phyloP scores from a whole-genome alignment of 2,329 filamentous ascomycete species.

The Colletotrichum paranaense region DNA sequence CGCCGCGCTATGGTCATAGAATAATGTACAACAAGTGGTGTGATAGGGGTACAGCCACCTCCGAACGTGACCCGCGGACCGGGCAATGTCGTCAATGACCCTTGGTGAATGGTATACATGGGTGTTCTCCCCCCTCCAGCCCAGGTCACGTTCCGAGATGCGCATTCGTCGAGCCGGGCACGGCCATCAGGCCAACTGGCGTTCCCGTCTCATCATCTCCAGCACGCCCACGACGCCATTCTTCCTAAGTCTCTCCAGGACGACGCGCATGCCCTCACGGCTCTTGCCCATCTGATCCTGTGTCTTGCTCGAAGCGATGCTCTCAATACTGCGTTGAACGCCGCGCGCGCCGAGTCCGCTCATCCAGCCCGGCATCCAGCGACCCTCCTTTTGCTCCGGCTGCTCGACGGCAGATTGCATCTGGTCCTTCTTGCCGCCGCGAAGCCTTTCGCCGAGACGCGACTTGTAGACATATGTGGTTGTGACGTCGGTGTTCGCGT shows the following conservation, averaged over 20 bases:
- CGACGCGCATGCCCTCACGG: slow-evolving; percentile 84
- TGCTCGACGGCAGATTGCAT: slow-evolving; percentile 51
- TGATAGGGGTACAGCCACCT: slow-evolving; percentile 9
- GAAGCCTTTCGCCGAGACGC: slow-evolving; percentile 75
- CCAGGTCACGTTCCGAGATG: slow-evolving; percentile 21
- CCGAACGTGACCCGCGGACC: slow-evolving; percentile 12
- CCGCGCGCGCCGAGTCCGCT: slow-evolving; percentile 73
- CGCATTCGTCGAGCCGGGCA: neutral
- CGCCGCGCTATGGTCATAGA: slow-evolving; percentile 49
- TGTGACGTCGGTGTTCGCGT: slow-evolving; percentile 70
- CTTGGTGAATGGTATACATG: slow-evolving; percentile 26
- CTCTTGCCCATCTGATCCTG: slow-evolving; percentile 83
- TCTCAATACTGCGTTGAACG: slow-evolving; percentile 84
- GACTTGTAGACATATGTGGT: slow-evolving; percentile 82
- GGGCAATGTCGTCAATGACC: neutral
- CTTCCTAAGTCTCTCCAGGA: slow-evolving; percentile 76
- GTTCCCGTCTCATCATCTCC: slow-evolving; percentile 63
- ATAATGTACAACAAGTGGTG: slow-evolving; percentile 44
- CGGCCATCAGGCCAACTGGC: slow-evolving; percentile 37
- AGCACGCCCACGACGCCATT: slow-evolving; percentile 69
- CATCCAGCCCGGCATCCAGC: slow-evolving; percentile 65
- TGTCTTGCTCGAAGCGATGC: slow-evolving; percentile 80
- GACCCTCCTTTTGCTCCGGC: slow-evolving; percentile 49
- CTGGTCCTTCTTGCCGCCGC: slow-evolving; percentile 61
- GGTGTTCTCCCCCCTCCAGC: slow-evolving; percentile 2